Percentiles rank a stretch among this genome's conserved stretches.
Evolutionary conservation across 2,329 filamentous ascomycete genomes (phyloP).

Genomic region (Pseudogymnoascus sp.): DNA sequence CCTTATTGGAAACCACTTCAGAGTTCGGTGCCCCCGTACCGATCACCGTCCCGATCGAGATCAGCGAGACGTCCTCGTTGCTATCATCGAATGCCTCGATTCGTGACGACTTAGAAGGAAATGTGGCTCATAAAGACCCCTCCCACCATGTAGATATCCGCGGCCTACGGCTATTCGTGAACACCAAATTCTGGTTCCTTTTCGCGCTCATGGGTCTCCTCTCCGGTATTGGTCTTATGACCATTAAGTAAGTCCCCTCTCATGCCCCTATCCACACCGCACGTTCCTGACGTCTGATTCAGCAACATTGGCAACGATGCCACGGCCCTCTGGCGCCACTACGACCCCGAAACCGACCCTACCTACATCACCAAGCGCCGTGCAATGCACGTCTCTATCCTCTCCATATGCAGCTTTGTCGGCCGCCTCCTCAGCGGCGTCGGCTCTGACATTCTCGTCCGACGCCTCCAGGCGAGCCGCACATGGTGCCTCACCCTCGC

Average conservation of each 20-base stretch:
- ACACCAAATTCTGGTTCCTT: conserved; percentile 81
- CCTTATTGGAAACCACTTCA: conserved; percentile 23
- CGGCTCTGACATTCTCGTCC: conserved; percentile 84
- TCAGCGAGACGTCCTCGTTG: conserved; percentile 74
- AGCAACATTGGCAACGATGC: conserved; percentile 93
- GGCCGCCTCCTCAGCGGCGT: conserved; percentile 78
- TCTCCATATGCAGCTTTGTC: conserved; percentile 81
- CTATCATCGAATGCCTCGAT: conserved; percentile 54
- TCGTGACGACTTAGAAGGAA: conserved; percentile 31
- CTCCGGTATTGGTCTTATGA: conserved; percentile 93
- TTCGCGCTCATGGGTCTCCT: conserved; percentile 85
- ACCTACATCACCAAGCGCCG: conserved; percentile 75
- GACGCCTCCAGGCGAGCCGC: conserved; percentile 69
- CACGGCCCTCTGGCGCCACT: conserved; percentile 81
- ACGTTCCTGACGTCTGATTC: conserved; percentile 2
- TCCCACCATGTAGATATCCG: conserved; percentile 85
- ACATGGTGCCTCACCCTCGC: conserved; percentile 86
- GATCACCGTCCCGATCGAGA: conserved; percentile 31
- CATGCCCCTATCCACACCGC: neutral
- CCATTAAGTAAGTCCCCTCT: conserved; percentile 72
- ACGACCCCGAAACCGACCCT: conserved; percentile 63
- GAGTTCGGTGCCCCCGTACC: conserved; percentile 25
- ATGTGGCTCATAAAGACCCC: conserved; percentile 61
- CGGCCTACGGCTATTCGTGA: conserved; percentile 65
- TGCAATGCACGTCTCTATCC: conserved; percentile 84